Evolutionary conservation across 306 rosid genomes (phyloP), one percentile per base, ranked within the genome.

Genomic region (Fragaria vesca): DNA sequence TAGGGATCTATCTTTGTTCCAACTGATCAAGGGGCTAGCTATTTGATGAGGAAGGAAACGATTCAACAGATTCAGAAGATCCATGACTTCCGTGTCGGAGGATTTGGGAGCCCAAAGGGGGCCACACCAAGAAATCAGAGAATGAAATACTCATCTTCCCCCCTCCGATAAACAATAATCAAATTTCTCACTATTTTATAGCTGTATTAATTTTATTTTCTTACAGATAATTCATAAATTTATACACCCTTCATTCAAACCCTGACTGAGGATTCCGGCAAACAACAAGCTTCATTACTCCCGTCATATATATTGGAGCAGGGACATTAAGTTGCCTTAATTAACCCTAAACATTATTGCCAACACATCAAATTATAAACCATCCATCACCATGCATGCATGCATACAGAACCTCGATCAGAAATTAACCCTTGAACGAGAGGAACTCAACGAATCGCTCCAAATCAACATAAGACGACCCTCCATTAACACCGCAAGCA

Each of bases 371-470:
- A 62, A 62, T 62, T 62, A 12, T 12, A 13, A 32, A 63, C 3
- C 70, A 36, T 36, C 15, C 47, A 65, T 2, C 4, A 58, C 28
- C 40, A 62, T 5, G 20, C 68, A 43, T 8, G 20, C 68, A 30
- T 32, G 69, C 43, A 32, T 63, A 43, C 15, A n/a, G 2, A 24
- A 1, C 68, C 40, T 26, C 36, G 0, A 21, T 30, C 26, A 66
- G 70, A 32, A 18, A 40, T 42, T 12, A 68, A 12, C 52, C 4
- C 52, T 68, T 68, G 24, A 71, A 4, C 18, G 60, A 50, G 13
- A 77, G 67, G 34, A 67, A 57, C 58, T 9, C 18, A 68, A 26
- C 69, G n/a, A 77, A 77, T 12, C 67, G 7, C 47, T 77, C 55
- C 20, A 77, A 26, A 77, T 77, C 74, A 1, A 2, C 43, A 4